A percentile compares a stretch with the other conserved stretches of the same genome.
These are phyloP conservation scores for Cystobasidiopsis lactophilus DNA, from an alignment of 768 basidiomycete genomes.

Conservation along the genomic window DNA sequence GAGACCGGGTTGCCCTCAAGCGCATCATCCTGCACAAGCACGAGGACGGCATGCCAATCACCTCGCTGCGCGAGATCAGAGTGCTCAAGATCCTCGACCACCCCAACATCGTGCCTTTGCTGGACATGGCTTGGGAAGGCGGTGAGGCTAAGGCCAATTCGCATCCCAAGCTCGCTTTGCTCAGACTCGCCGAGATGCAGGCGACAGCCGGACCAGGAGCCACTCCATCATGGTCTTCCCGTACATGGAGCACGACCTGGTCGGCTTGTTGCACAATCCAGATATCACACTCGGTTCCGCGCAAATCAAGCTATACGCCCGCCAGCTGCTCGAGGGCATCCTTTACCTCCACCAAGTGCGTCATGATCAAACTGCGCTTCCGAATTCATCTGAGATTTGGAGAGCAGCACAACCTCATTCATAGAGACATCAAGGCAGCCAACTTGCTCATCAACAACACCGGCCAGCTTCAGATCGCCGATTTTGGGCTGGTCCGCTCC, in stretches of 20 bases:
- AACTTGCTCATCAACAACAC: slow-evolving; percentile 79
- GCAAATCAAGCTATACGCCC: slow-evolving; percentile 88
- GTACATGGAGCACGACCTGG: slow-evolving; percentile 98
- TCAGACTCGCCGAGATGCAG: no score
- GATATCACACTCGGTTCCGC: slow-evolving; percentile 43
- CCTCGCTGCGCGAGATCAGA: slow-evolving; percentile 88
- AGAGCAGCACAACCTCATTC: slow-evolving; percentile 71
- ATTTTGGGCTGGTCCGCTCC: slow-evolving; percentile 79
- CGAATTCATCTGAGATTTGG: background rate
- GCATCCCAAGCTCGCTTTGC: background rate
- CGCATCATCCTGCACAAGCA: slow-evolving; percentile 91
- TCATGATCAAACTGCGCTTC: background rate
- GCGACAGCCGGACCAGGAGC: slow-evolving; percentile 21
- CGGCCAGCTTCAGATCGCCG: slow-evolving; percentile 69
- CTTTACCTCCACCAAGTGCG: slow-evolving; percentile 84
- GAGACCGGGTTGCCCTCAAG: slow-evolving; percentile 59
- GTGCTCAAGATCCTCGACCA: slow-evolving; percentile 78
- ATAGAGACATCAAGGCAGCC: slow-evolving; percentile 97
- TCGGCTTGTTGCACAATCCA: slow-evolving; percentile 72
- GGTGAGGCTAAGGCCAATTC: slow-evolving; percentile 16
- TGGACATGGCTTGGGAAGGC: slow-evolving; percentile 68
- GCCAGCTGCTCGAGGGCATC: slow-evolving; percentile 84
- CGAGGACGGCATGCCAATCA: slow-evolving; percentile 79
- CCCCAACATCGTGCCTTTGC: slow-evolving; percentile 58
- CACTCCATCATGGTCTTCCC: slow-evolving; percentile 95